Evolutionary conservation across 1,139 yeast species (phyloP).

Genomic region (Diutina sp.): DNA sequence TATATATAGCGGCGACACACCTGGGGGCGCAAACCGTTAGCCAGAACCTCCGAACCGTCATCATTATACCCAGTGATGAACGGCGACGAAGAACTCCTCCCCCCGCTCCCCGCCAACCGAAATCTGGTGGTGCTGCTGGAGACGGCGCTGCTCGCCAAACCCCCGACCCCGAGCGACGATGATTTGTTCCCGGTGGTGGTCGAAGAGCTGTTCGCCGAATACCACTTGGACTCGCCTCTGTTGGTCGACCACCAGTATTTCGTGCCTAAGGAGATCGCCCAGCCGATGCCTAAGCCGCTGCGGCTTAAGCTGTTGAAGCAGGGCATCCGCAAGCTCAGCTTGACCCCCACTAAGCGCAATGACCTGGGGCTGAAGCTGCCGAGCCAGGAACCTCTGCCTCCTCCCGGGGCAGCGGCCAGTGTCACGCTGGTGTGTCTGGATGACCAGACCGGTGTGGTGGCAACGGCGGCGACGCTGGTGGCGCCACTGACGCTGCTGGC

Average conservation of each 20-base stretch:
- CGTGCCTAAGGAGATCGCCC: conserved; percentile 3
- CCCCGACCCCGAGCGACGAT: not conserved
- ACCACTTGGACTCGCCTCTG: conserved; percentile 19
- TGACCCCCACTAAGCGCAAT: not conserved
- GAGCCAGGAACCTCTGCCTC: not conserved
- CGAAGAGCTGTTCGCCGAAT: conserved; percentile 6
- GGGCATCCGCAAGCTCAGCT: conserved; percentile 18
- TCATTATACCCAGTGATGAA: not conserved
- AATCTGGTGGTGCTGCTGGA: not conserved
- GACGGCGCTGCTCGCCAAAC: not conserved
- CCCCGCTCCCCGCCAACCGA: not conserved
- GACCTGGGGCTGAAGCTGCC: not conserved
- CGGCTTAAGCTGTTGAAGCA: conserved; percentile 26
- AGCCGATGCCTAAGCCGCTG: conserved; percentile 3
- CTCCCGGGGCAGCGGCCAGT: not conserved
- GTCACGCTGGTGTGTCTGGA: not conserved
- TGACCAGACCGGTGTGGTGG: not conserved
- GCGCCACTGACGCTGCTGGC: not conserved
- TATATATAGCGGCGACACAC: not conserved
- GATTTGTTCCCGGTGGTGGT: conserved; percentile 1
- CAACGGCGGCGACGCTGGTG: not conserved
- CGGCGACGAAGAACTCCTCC: conserved; percentile 1
- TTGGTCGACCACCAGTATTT: conserved; percentile 5
- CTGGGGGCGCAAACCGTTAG: not conserved
- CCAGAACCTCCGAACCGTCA: not conserved